Evolutionary conservation across 2,329 filamentous ascomycete species (phyloP).

Genomic region (Colletotrichum somersetense): DNA sequence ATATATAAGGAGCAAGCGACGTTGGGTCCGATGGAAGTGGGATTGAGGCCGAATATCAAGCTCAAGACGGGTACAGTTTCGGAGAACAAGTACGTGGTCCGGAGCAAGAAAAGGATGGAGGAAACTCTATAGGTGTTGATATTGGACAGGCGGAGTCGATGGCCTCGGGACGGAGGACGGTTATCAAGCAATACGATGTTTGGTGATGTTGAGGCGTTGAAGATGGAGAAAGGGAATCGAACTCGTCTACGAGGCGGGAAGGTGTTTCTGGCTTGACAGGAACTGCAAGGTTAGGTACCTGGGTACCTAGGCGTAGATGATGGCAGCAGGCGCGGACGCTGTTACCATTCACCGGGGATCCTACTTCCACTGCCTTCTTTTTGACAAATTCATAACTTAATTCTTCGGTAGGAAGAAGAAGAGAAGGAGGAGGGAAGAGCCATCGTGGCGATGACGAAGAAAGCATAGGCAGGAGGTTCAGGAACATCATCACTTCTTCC

Average conservation of each 20-base stretch:
- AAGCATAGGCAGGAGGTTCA: neutral
- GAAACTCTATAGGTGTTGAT: neutral
- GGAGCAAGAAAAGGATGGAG: neutral
- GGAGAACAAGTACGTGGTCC: no score
- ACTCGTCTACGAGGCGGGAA: neutral
- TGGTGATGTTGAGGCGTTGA: neutral
- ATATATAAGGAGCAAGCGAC: no score
- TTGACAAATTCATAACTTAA: neutral
- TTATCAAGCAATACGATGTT: neutral
- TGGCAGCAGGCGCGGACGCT: neutral
- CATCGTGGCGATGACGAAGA: neutral
- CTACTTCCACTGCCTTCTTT: neutral
- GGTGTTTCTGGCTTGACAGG: neutral
- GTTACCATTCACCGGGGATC: fast-evolving
- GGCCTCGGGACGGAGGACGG: neutral
- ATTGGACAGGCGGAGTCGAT: neutral
- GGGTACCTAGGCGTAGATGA: neutral
- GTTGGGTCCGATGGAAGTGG: neutral
- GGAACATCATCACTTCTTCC: neutral
- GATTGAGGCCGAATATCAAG: neutral
- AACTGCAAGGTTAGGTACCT: no score
- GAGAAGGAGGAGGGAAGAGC: neutral
- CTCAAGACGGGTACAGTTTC: no score
- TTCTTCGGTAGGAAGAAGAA: no score
- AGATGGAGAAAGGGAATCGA: neutral